A percentile compares a stretch with the other conserved stretches of the same genome.
These are phyloP conservation scores for Talaromyces sp. DNA, from an alignment of 2,329 filamentous ascomycete genomes.

Conservation along the genomic window DNA sequence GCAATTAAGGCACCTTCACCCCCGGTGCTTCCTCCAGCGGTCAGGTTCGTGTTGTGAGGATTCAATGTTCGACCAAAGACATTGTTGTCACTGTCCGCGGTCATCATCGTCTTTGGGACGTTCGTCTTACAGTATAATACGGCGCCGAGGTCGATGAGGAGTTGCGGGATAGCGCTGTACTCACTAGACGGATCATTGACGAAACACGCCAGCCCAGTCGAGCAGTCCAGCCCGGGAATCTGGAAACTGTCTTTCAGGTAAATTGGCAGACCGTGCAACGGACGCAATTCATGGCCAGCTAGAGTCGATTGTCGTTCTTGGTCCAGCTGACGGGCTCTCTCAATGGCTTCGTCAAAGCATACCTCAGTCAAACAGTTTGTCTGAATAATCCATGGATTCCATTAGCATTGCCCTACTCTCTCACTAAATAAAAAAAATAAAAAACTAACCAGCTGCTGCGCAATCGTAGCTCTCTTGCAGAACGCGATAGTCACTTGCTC, in stretches of 20 bases:
- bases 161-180: conserved; percentile 14
- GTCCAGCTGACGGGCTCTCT: conserved; percentile 23
- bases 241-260: conserved; percentile 28
- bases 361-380: conserved; percentile 31
- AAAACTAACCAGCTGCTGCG: conserved; percentile 15
- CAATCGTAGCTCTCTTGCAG: conserved; percentile 21
- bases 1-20: conserved; percentile 32
- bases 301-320: conserved; percentile 9
- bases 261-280: conserved; percentile 34
- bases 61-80: conserved; percentile 19
- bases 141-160: conserved; percentile 32
- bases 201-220: conserved; percentile 37
- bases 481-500: conserved; percentile 38
- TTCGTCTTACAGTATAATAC: conserved; percentile 54
- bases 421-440: background rate
- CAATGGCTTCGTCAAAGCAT: conserved; percentile 29
- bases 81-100: conserved; percentile 31
- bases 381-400: background rate
- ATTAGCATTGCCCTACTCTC: background rate
- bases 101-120: conserved; percentile 59
- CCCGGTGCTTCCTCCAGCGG: conserved; percentile 24
- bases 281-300: conserved; percentile 24
- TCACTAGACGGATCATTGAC: conserved; percentile 3
- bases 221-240: conserved; percentile 45
- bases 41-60: conserved; percentile 21